Conservation (phyloP, 345 rosid species). For the Gossypium australe region DNA sequence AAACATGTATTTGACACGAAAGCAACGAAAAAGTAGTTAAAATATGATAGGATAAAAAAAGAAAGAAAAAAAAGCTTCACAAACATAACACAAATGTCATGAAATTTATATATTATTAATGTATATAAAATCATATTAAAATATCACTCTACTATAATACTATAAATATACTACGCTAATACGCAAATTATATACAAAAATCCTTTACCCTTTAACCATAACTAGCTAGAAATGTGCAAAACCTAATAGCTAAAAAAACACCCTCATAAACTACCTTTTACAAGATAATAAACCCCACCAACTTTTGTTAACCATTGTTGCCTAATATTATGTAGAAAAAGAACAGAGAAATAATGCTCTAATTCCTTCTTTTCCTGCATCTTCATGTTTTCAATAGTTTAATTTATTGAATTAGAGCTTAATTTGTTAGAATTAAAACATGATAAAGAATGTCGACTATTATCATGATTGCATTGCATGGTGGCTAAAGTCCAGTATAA, state of each 20-base stretch:
- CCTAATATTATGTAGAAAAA: background rate
- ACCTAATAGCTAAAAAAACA: background rate
- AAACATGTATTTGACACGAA: no score
- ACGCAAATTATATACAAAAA: background rate
- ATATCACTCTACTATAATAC: no score
- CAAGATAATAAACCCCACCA: background rate
- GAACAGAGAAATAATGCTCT: background rate
- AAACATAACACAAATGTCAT: no score
- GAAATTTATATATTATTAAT: no score
- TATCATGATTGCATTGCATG: slow-evolving; percentile 39
- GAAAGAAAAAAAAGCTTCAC: no score
- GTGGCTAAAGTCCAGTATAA: slow-evolving; percentile 31
- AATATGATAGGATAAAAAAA: no score
- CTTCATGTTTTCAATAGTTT: background rate
- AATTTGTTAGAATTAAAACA: background rate
- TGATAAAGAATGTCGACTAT: slow-evolving; percentile 3
- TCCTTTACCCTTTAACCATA: background rate
- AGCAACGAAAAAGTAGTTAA: no score
- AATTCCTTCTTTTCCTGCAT: background rate
- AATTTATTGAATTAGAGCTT: background rate
- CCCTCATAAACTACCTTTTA: background rate
- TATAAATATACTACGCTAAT: background rate
- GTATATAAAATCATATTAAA: no score
- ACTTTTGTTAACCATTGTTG: background rate
- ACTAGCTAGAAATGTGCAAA: background rate